A percentile compares a stretch with the other conserved stretches of the same genome.
Conservation (phyloP, 2,329 filamentous ascomycete genomes). For the Dothideomycetidae sp. region DNA sequence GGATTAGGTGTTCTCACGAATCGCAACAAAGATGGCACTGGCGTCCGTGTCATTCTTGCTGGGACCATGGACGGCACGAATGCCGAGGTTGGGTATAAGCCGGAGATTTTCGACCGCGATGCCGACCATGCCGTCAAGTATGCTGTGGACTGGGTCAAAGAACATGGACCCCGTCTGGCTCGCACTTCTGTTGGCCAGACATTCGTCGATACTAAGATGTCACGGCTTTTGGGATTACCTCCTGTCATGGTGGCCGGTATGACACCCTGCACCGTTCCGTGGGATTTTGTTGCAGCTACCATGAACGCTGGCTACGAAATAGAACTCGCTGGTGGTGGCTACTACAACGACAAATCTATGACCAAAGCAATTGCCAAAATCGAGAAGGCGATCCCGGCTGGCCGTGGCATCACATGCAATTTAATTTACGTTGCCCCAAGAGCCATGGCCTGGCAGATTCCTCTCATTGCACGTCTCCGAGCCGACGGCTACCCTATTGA, state of each 20-base stretch:
- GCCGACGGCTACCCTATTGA: slow-evolving; percentile 82
- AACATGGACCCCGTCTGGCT: slow-evolving; percentile 82
- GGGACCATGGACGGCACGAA: slow-evolving; percentile 87
- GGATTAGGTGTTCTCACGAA: slow-evolving; percentile 92
- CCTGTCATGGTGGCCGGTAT: slow-evolving; percentile 87
- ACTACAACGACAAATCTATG: slow-evolving; percentile 72
- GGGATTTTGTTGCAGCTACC: slow-evolving; percentile 82
- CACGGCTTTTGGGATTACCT: slow-evolving; percentile 66
- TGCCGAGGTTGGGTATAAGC: slow-evolving; percentile 89
- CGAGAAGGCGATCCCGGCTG: slow-evolving; percentile 67
- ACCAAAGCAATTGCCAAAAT: slow-evolving; percentile 72
- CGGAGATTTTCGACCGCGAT: slow-evolving; percentile 92
- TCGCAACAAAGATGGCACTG: slow-evolving; percentile 97
- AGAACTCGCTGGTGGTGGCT: slow-evolving; percentile 78
- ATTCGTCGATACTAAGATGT: slow-evolving; percentile 95
- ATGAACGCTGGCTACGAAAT: slow-evolving; percentile 95
- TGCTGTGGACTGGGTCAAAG: slow-evolving; percentile 93
- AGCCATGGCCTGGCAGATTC: slow-evolving; percentile 87
- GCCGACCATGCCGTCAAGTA: slow-evolving; percentile 90
- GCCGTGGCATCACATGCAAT: slow-evolving; percentile 78
- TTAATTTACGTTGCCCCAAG: slow-evolving; percentile 82
- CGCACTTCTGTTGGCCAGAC: slow-evolving; percentile 81
- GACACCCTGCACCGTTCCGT: slow-evolving; percentile 79
- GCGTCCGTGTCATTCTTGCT: slow-evolving; percentile 88
- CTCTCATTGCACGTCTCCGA: slow-evolving; percentile 63